Evolutionary conservation across 106 monocot species (phyloP).

Genomic region (Dendrobium chrysotoxum): DNA sequence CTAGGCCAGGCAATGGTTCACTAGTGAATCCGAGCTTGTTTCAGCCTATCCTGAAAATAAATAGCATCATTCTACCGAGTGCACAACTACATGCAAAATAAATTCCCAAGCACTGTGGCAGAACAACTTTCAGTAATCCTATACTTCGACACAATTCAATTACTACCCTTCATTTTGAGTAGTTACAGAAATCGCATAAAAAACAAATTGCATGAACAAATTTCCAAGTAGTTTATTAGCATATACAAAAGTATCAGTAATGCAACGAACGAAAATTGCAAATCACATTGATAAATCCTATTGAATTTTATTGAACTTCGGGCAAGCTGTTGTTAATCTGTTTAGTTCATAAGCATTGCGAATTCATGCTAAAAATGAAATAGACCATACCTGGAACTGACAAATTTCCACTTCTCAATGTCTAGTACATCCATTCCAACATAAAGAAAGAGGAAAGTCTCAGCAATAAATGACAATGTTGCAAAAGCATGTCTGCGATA

Average conservation of each 20-base stretch:
- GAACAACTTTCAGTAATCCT: not conserved
- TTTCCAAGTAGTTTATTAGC: not conserved
- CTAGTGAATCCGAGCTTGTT: not conserved
- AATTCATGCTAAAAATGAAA: not conserved
- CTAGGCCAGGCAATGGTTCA: not conserved
- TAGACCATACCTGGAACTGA: slow-evolving; percentile 61
- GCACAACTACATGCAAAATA: not conserved
- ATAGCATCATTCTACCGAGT: not conserved
- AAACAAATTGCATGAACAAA: not conserved
- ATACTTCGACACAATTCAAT: not conserved
- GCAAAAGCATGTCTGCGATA: slow-evolving; percentile 89
- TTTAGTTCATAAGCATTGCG: not conserved
- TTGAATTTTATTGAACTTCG: not conserved
- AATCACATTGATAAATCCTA: not conserved
- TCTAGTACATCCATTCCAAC: slow-evolving; percentile 99
- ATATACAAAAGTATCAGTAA: not conserved
- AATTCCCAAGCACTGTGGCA: not conserved
- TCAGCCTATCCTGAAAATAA: not conserved
- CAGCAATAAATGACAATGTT: slow-evolving; percentile 94
- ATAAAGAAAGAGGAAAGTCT: slow-evolving; percentile 92
- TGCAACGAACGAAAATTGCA: not conserved
- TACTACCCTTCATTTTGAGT: not conserved
- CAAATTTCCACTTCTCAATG: slow-evolving; percentile 94
- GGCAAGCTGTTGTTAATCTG: not conserved
- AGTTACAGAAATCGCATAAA: not conserved